phyloP scores from a whole-genome alignment of 2,329 filamentous ascomycete genomes.

The Colletotrichum orbiculare region DNA sequence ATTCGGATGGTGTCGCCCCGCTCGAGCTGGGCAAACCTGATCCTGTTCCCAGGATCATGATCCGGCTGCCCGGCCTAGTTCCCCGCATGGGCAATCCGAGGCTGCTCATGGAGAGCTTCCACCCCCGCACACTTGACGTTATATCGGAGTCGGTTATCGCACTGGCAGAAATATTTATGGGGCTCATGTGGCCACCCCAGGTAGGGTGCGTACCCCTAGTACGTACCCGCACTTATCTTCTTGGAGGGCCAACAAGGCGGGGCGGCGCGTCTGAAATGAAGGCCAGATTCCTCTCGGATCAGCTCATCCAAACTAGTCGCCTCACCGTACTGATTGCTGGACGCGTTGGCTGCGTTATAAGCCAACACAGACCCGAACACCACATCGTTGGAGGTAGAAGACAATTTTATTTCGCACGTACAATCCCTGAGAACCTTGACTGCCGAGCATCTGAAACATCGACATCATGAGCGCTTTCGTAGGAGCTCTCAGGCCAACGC shows the following conservation, averaged over 20 bases:
- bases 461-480: constrained; percentile 23
- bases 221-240: too few relatives aligned
- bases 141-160: too few relatives aligned
- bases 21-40: constrained; percentile 3
- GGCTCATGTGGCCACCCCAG: too few relatives aligned
- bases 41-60: constrained; percentile 2
- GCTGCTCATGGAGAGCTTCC: neutral
- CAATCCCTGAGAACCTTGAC: neutral
- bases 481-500: constrained; percentile 26
- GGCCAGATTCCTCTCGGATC: neutral
- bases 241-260: neutral
- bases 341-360: too few relatives aligned
- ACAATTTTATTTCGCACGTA: too few relatives aligned
- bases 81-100: constrained; percentile 19
- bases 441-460: neutral
- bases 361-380: too few relatives aligned
- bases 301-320: neutral
- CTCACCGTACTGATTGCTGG: too few relatives aligned
- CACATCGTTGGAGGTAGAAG: too few relatives aligned
- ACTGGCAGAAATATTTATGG: too few relatives aligned
- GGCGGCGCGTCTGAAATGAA: neutral
- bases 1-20: neutral
- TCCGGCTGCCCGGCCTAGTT: constrained; percentile 12
- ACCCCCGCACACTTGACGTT: constrained; percentile 21
- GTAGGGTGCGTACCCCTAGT: too few relatives aligned